Base-by-base conservation (phyloP, 75 land plant genomes). In the Adiantum capillusveneris region DNA sequence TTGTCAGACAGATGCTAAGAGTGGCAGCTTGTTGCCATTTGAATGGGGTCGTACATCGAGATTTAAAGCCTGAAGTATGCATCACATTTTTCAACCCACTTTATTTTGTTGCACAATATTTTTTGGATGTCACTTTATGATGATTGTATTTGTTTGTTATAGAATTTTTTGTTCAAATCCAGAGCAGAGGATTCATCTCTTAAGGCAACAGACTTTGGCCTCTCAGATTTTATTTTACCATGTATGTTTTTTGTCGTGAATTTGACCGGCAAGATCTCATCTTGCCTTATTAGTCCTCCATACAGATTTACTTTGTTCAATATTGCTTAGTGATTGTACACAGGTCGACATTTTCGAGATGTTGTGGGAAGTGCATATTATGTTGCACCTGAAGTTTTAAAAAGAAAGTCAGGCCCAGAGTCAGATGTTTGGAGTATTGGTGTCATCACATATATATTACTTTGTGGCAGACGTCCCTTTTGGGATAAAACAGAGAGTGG, bases 351-450 rank as follows among this genome's bases (percentile, higher is more conserved):
- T 41, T 93, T 93, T 64, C 83, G 69, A 27, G 98, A 93, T 62
- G 86, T 93, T 39, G 98, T 93, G 54, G 98, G 98, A 12, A 93
- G 98, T 75, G 96, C 98, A 20, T 93, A 93, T 43, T 93, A 93
- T 83, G 98, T 93, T 74, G 98, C 98, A n/a, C 98, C 98, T 0
- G 98, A 93, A 63, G 98, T 93, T 53, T 63, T 93, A 25, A 89
- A 77, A 60, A 81, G 96, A 20, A 83, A 68, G 29, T 93, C 98
- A 34, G 98, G 96, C 30, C 98, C 98, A 61, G 96, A 93, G 62
- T 93, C 98, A 56, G 98, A 93, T 83, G 98, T 83, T 24, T 93
- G 98, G 98, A 93, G 98, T 52, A 93, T 93, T 46, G 98, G 98
- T 34, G 96, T 93, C 16, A 93, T 93, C 25, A 89, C 90, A 31